Conservation (phyloP, 306 rosid genomes). For the Sesbania bispinosa region DNA sequence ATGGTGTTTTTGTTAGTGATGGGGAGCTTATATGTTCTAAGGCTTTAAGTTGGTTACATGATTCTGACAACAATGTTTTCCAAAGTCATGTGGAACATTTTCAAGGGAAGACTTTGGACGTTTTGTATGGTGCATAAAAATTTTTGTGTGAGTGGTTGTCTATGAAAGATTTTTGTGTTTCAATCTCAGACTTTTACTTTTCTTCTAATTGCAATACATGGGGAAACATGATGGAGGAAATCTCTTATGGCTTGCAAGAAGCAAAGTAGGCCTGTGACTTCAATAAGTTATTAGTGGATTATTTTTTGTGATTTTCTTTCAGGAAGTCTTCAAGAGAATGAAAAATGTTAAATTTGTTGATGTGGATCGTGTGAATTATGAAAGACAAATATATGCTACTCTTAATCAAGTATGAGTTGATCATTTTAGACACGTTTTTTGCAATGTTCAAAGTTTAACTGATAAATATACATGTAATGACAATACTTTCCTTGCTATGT, state of each 20-base stretch:
- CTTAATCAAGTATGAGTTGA: constrained; percentile 77
- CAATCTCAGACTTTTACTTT: constrained; percentile 75
- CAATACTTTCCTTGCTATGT: constrained; percentile 71
- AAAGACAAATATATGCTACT: constrained; percentile 70
- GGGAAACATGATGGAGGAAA: constrained; percentile 78
- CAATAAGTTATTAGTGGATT: constrained; percentile 64
- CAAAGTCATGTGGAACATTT: constrained; percentile 53
- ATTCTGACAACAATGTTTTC: constrained; percentile 53
- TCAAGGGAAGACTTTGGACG: constrained; percentile 46
- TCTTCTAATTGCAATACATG: constrained; percentile 51
- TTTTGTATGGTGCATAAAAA: constrained; percentile 61
- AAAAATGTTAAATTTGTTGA: constrained; percentile 32
- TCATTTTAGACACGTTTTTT: constrained; percentile 73
- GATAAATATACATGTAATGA: constrained; percentile 55
- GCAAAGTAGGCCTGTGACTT: constrained; percentile 61
- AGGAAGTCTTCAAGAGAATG: constrained; percentile 44
- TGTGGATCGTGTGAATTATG: constrained; percentile 46
- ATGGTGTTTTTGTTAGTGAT: constrained; percentile 40
- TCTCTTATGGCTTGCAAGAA: constrained; percentile 66
- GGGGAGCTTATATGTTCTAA: constrained; percentile 82
- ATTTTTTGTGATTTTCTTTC: constrained; percentile 43
- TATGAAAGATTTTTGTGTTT: constrained; percentile 82
- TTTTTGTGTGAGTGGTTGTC: constrained; percentile 91
- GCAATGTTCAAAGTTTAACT: constrained; percentile 70
- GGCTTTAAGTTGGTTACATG: constrained; percentile 77